These are phyloP conservation scores for Ramaria sp. DNA, from an alignment of 768 basidiomycete genomes.

Conservation along the genomic window DNA sequence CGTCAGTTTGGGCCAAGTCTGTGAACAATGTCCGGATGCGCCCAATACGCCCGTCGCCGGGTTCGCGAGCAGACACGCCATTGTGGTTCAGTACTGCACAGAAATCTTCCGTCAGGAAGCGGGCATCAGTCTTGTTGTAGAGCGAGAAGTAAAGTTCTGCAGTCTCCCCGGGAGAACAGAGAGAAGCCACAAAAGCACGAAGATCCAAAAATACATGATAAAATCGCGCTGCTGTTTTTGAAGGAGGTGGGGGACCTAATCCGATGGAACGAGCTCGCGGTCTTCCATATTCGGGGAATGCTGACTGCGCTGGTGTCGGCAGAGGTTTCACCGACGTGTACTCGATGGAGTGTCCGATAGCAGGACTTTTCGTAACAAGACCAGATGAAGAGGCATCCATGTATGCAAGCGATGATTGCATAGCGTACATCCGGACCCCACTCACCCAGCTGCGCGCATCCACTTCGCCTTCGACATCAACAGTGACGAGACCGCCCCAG, in stretches of 20 bases:
- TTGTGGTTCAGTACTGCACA: constrained; percentile 86
- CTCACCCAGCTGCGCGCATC: constrained; percentile 81
- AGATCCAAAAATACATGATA: constrained; percentile 88
- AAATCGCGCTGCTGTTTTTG: constrained; percentile 50
- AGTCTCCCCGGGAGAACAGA: constrained; percentile 83
- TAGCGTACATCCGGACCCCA: constrained; percentile 83
- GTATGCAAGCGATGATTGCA: constrained; percentile 78
- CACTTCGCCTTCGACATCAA: constrained; percentile 79
- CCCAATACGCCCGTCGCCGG: constrained; percentile 31
- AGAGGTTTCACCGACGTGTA: constrained; percentile 35
- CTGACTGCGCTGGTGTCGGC: constrained; percentile 58
- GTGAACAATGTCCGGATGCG: constrained; percentile 81
- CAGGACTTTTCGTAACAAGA: constrained; percentile 25
- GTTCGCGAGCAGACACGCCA: constrained; percentile 76
- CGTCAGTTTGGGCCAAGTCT: constrained; percentile 79
- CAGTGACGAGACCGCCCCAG: constrained; percentile 81
- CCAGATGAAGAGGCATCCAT: constrained; percentile 41
- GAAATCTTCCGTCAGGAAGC: constrained; percentile 91
- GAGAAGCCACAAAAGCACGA: constrained; percentile 84
- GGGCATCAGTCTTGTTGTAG: constrained; percentile 72
- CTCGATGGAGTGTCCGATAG: constrained; percentile 35
- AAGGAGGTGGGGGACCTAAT: constrained; percentile 18
- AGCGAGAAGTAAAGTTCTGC: constrained; percentile 91
- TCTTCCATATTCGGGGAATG: constrained; percentile 50
- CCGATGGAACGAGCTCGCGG: constrained; percentile 24